Conservation (phyloP, 2,329 filamentous ascomycete genomes). For the Diplodia sapinea region DNA sequence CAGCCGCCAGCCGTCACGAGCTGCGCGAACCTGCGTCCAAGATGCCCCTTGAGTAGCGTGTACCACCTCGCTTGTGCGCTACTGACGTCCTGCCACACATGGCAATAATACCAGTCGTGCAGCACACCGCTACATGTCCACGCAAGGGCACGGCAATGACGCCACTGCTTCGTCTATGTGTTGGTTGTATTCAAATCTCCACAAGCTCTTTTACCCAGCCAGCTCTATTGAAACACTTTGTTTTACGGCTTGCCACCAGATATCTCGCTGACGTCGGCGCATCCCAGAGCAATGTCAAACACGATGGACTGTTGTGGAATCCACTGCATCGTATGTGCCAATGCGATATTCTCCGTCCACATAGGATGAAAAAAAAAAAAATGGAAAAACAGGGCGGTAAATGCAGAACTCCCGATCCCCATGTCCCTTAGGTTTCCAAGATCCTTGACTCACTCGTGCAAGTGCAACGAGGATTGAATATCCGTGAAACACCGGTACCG, state of each 20-base stretch:
- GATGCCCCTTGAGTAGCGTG: not conserved
- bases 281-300: not conserved
- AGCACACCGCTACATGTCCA: not conserved
- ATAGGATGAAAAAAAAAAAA: not conserved
- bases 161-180: constrained; percentile 12
- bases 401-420: constrained; percentile 23
- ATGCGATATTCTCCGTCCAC: constrained; percentile 1
- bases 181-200: constrained; percentile 26
- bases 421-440: constrained; percentile 10
- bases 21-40: not conserved
- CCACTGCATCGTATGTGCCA: not conserved
- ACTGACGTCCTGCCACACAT: too few relatives aligned
- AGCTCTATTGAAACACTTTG: constrained; percentile 20
- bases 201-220: constrained; percentile 17
- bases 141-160: constrained; percentile 1
- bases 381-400: not conserved
- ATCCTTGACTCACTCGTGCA: constrained; percentile 20
- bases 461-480: constrained; percentile 27
- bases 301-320: not conserved
- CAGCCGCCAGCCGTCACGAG: too few relatives aligned
- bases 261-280: not conserved
- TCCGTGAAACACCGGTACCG: constrained; percentile 32
- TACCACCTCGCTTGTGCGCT: not conserved
- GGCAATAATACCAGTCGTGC: not conserved
- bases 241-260: not conserved